Evolutionary conservation across 305 asterid genomes (phyloP), one percentile per base, ranked within the genome.

Genomic region (Rubia peregrina): DNA sequence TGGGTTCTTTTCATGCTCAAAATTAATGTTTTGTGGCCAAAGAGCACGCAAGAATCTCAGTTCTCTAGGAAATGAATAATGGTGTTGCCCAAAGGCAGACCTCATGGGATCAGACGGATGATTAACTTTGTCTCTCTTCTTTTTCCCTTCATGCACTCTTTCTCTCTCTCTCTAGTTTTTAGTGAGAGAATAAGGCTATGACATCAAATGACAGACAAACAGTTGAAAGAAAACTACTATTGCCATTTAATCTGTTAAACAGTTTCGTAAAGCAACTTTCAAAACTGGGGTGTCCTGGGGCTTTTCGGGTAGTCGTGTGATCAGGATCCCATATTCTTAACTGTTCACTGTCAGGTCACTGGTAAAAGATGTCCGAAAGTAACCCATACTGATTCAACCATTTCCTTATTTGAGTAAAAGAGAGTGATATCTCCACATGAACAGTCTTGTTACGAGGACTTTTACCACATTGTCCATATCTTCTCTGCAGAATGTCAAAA

Each of bases 81-180:
- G 66, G 63, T 59, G 78, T 74, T 65, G 63, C 82, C 77, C 74
- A 71, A 82, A 82, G 76, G 80, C 75, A 70, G 78, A 74, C 87
- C 85, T 82, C 76, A 75, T 75, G 83, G 84, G 83, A 79, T 84
- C 84, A 77, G 78, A 78, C 49, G 56, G 60, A 46, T 61, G 49
- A 19, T 40, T 41, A 70, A n/a, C 38, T 56, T 19, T 57, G 62
- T 57, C 17, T 10, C 51, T 44, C 51, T 24, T 42, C 33, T 59
- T 21, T 9, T 8, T 43, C 33, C 46, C 14, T 65, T 60, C 8
- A 38, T 66, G 22, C 2, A 26, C 66, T 13, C 46, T 66, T 46
- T 53, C 19, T 38, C 7, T 46, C n/a, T 43, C 17, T 61, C 16
- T 51, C 0, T 5, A 42, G 10, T 16, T 6, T 33, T 38, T 36